Base-by-base conservation (phyloP, 2,329 filamentous ascomycete genomes). In the Stachybotrys echinatus region DNA sequence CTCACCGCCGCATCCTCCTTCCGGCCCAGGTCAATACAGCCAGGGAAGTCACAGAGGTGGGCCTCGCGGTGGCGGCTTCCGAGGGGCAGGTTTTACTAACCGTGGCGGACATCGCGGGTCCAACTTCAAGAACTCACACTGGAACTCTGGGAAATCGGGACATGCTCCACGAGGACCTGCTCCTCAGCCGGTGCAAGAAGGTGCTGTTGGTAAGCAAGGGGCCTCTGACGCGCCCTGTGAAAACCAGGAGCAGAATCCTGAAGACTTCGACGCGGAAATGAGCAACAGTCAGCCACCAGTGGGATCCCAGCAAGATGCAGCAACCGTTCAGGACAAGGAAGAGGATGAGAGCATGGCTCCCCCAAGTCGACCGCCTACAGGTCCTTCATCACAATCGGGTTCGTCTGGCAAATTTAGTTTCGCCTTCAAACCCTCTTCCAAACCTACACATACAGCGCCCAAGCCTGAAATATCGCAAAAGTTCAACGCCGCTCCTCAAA, bases 381-480 rank as follows among this genome's bases (percentile, higher is more conserved):
- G 80, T 5, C 74, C 80, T n/a, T 74, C 79, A n/a, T 64, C 70
- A 12, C 72, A 76, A 31, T 69, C 72, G 4, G 65, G 66, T 17
- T 66, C 70, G 2, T 71, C 73, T 48, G 83, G 83, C 42, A 94
- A 92, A 69, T 95, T 96, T 62, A 95, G 90, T 65, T 97, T 97
- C 66, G 90, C 91, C 2, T 90, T 97, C 68, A 96, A 96, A 65
- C 80, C 85, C 10, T 80, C 87, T 40, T 78, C 76, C 12, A 85
- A 85, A 57, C 71, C 76, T 7, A 68, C 76, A 2, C 71, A 80
- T 14, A 70, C 82, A 8, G 73, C 75, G 12, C 81, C 82, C 3
- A 84, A 85, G 55, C 80, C 78, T 3, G 83, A 86, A 56, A 86
- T 86, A 48, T 84, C 83, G 0, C 80, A 83, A 55, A 85, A 85